Conservation (phyloP, 2,329 filamentous ascomycete species). For the Exophiala sp. region DNA sequence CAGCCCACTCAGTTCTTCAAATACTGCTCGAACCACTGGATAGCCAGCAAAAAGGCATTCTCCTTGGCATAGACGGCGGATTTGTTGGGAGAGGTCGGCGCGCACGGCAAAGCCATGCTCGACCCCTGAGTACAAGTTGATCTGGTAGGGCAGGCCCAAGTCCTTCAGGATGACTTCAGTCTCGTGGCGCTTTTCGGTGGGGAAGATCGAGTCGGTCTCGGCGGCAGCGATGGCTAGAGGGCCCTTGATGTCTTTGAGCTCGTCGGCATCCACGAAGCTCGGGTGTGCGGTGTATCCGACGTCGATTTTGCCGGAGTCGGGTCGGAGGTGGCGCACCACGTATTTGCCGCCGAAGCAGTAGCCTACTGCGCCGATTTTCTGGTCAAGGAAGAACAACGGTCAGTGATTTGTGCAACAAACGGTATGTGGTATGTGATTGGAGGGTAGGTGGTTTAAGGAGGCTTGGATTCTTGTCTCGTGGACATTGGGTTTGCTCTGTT, state of each 20-base stretch:
- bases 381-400: not conserved
- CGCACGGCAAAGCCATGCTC: constrained; percentile 71
- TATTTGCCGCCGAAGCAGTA: constrained; percentile 47
- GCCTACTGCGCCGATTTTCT: constrained; percentile 31
- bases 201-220: constrained; percentile 62
- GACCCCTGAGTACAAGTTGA: constrained; percentile 67
- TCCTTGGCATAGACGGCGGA: constrained; percentile 66
- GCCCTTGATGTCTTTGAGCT: constrained; percentile 59
- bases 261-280: constrained; percentile 63
- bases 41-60: constrained; percentile 70
- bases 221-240: constrained; percentile 62
- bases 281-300: constrained; percentile 72
- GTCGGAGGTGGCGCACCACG: constrained; percentile 60
- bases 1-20: constrained; percentile 13
- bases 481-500: too few relatives aligned
- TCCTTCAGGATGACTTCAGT: constrained; percentile 59
- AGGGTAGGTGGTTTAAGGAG: too few relatives aligned
- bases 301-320: constrained; percentile 54
- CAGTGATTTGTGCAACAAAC: too few relatives aligned
- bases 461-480: too few relatives aligned
- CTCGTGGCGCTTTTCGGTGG: constrained; percentile 56
- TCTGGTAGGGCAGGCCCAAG: constrained; percentile 61
- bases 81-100: constrained; percentile 54
- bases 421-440: too few relatives aligned
- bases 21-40: constrained; percentile 67